These are phyloP conservation scores for Didymella keratinophila DNA, from an alignment of 2,329 filamentous ascomycete species.

Conservation along the genomic window DNA sequence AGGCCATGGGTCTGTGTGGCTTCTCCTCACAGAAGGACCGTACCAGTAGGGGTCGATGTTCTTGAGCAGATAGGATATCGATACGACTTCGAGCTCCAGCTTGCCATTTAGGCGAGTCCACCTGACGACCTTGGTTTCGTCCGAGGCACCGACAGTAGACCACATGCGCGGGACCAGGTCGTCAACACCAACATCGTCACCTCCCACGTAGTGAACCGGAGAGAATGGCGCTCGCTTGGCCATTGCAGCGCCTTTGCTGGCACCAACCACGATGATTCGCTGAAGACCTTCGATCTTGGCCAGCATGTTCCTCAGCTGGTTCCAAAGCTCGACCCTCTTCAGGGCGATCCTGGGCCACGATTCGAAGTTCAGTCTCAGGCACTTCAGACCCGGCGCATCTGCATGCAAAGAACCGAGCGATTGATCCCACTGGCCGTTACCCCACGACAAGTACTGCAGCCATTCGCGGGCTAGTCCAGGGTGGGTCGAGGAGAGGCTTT, in stretches of 20 bases:
- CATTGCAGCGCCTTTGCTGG: constrained; percentile 44
- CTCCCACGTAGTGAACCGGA: constrained; percentile 48
- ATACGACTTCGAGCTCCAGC: constrained; percentile 44
- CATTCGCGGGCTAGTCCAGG: constrained; percentile 43
- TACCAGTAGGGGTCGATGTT: constrained; percentile 28
- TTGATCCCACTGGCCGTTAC: constrained; percentile 28
- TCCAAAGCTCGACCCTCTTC: constrained; percentile 43
- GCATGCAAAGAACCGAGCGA: constrained; percentile 33
- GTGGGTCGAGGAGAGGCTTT: constrained; percentile 37
- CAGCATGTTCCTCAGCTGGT: constrained; percentile 42
- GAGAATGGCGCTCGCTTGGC: constrained; percentile 46
- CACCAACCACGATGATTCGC: constrained; percentile 44
- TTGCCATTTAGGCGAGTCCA: constrained; percentile 41
- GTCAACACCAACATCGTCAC: constrained; percentile 45
- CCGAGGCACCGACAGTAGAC: constrained; percentile 29
- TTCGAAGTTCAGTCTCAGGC: constrained; percentile 47
- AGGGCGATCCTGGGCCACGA: constrained; percentile 45
- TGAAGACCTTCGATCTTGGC: constrained; percentile 40
- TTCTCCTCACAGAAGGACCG: constrained; percentile 23
- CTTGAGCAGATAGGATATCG: constrained; percentile 30
- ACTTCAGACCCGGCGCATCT: constrained; percentile 44
- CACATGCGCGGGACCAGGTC: constrained; percentile 48
- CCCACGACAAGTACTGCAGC: constrained; percentile 47
- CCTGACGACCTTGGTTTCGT: constrained; percentile 39
- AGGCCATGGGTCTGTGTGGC: constrained; percentile 38